phyloP scores from a whole-genome alignment of 1,139 yeast species.

The Kazachstania sp. region DNA sequence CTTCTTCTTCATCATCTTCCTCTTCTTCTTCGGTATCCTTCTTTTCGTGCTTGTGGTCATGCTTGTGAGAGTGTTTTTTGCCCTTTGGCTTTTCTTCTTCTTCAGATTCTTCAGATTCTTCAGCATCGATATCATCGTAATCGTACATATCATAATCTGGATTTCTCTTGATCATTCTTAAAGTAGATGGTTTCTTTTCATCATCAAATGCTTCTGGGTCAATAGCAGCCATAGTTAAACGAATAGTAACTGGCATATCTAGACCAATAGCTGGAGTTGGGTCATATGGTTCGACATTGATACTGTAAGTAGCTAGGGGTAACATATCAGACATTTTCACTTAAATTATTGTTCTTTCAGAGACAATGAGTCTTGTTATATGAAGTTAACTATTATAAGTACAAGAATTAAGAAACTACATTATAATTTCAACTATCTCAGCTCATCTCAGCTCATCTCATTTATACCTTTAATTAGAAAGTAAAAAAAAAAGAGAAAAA shows the following conservation, averaged over 20 bases:
- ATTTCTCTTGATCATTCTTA: slow-evolving; percentile 75
- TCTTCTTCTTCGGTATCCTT: slow-evolving; percentile 13
- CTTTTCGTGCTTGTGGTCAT: slow-evolving; percentile 22
- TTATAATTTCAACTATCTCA: no score
- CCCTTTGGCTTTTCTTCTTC: slow-evolving; percentile 27
- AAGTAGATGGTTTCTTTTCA: slow-evolving; percentile 71
- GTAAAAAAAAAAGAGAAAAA: neutral
- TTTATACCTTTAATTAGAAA: neutral
- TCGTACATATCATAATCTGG: slow-evolving; percentile 47
- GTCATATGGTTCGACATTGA: slow-evolving; percentile 75
- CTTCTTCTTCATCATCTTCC: slow-evolving; percentile 27
- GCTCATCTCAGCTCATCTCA: neutral
- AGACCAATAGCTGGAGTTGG: slow-evolving; percentile 83
- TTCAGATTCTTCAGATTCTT: slow-evolving; percentile 33
- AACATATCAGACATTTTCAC: slow-evolving; percentile 52
- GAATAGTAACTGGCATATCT: slow-evolving; percentile 80
- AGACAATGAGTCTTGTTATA: neutral
- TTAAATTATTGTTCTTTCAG: neutral
- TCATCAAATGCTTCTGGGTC: slow-evolving; percentile 85
- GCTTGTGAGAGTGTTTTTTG: slow-evolving; percentile 30
- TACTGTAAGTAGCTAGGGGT: slow-evolving; percentile 79
- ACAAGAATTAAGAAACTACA: no score
- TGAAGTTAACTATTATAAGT: neutral
- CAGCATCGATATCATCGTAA: slow-evolving; percentile 41
- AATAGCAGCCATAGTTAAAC: slow-evolving; percentile 90